Conservation (phyloP, 768 basidiomycete species). For the Heimioporus sp. region DNA sequence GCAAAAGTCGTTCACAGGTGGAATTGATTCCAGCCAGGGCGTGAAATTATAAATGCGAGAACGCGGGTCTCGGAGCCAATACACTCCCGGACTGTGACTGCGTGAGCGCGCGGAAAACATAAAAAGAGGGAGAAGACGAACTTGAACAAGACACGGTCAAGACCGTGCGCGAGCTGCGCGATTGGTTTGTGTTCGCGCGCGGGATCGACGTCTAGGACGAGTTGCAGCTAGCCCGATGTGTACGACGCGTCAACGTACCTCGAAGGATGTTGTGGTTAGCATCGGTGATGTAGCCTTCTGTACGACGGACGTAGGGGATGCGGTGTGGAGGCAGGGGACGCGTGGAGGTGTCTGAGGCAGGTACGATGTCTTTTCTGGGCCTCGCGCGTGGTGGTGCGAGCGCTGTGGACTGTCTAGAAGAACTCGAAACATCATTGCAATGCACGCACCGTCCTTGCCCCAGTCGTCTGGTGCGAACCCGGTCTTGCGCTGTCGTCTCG, state of each 20-base stretch:
- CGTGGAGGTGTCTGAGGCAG: background rate
- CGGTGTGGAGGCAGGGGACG: slow-evolving; percentile 21
- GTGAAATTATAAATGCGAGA: slow-evolving; percentile 86
- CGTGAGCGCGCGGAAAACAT: background rate
- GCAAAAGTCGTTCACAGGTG: slow-evolving; percentile 78
- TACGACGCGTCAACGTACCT: slow-evolving; percentile 8
- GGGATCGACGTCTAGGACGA: slow-evolving; percentile 41
- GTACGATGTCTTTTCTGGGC: slow-evolving; percentile 3
- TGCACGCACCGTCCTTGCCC: slow-evolving; percentile 25
- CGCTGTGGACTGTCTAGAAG: background rate
- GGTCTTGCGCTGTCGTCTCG: background rate
- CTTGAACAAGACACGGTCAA: slow-evolving; percentile 78
- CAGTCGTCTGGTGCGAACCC: slow-evolving; percentile 14
- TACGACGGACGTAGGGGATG: slow-evolving; percentile 25
- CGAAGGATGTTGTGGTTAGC: slow-evolving; percentile 9
- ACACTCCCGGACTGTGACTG: slow-evolving; percentile 71
- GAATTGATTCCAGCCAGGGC: slow-evolving; percentile 67
- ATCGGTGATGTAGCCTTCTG: slow-evolving; percentile 23
- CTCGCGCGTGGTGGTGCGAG: slow-evolving; percentile 11
- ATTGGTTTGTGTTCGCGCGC: slow-evolving; percentile 50
- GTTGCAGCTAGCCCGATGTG: too few relatives aligned
- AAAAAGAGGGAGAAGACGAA: slow-evolving; percentile 32
- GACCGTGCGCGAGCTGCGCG: slow-evolving; percentile 59
- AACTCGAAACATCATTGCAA: too few relatives aligned
- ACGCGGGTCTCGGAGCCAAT: slow-evolving; percentile 85